Percentiles rank a stretch among this genome's conserved stretches.
Evolutionary conservation across 2,329 filamentous ascomycete species (phyloP).

Genomic region (Hymenoscyphus infarciens): DNA sequence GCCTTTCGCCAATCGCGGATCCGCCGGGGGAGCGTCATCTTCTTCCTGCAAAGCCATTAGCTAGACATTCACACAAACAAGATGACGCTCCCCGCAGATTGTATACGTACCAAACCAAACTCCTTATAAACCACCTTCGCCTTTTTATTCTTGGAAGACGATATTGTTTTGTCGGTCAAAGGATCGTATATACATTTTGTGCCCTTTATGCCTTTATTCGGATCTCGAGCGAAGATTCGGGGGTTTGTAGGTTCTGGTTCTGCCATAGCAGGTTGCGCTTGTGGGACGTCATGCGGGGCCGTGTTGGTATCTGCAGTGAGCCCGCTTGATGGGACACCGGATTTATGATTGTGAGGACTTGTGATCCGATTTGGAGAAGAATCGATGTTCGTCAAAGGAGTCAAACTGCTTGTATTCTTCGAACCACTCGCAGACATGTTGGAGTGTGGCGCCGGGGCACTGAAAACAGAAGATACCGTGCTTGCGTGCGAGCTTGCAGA

Average conservation of each 20-base stretch:
- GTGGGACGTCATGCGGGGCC: conserved; percentile 32
- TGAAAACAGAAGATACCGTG: conserved; percentile 69
- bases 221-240: conserved; percentile 53
- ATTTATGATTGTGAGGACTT: conserved; percentile 46
- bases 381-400: conserved; percentile 63
- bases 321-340: conserved; percentile 37
- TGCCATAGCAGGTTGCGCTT: conserved; percentile 24
- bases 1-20: conserved; percentile 75
- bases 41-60: conserved; percentile 67
- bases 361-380: conserved; percentile 58
- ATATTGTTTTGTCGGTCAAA: conserved; percentile 35
- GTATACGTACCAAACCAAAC: conserved; percentile 63
- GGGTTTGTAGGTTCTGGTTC: conserved; percentile 22
- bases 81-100: conserved; percentile 57
- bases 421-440: conserved; percentile 29
- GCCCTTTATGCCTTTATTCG: conserved; percentile 50
- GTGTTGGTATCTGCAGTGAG: conserved; percentile 20
- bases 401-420: conserved; percentile 46
- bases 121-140: conserved; percentile 60
- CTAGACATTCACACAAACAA: conserved; percentile 48
- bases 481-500: conserved; percentile 71
- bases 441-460: conserved; percentile 36
- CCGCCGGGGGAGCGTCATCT: conserved; percentile 74
- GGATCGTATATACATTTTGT: conserved; percentile 61
- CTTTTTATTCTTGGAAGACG: conserved; percentile 51